Evolutionary conservation across 768 basidiomycete species (phyloP).

Genomic region (Tulasnella calospora): DNA sequence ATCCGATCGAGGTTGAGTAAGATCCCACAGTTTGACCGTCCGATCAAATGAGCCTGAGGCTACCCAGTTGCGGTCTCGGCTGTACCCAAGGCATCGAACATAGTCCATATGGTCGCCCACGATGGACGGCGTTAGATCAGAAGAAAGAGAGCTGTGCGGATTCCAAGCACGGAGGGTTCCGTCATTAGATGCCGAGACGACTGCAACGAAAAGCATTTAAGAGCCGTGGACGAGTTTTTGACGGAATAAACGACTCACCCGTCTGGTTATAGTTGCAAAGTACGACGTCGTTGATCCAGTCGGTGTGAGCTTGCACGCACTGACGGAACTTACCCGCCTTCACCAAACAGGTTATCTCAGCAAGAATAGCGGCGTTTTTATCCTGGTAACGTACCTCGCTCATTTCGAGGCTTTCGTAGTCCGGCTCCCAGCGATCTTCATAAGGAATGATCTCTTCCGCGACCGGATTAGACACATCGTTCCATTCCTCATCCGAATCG

Average conservation of each 20-base stretch:
- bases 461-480: conserved; percentile 15
- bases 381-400: conserved; percentile 3
- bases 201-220: conserved; percentile 36
- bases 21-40: conserved; percentile 92
- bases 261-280: conserved; percentile 91
- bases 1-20: conserved; percentile 41
- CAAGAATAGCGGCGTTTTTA: not conserved
- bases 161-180: conserved; percentile 92
- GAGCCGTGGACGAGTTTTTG: too few relatives aligned
- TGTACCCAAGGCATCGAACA: conserved; percentile 71
- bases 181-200: conserved; percentile 92
- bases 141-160: conserved; percentile 51
- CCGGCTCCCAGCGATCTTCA: conserved; percentile 78
- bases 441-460: conserved; percentile 44
- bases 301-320: conserved; percentile 80
- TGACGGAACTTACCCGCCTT: conserved; percentile 67
- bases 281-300: conserved; percentile 95
- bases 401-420: conserved; percentile 34
- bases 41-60: conserved; percentile 93
- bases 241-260: conserved; percentile 42
- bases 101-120: conserved; percentile 82
- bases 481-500: conserved; percentile 45
- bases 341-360: not conserved
- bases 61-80: conserved; percentile 78
- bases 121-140: conserved; percentile 44